These are phyloP conservation scores for Cornus suecica DNA, from an alignment of 148 eudicot genomes.

Conservation along the genomic window DNA sequence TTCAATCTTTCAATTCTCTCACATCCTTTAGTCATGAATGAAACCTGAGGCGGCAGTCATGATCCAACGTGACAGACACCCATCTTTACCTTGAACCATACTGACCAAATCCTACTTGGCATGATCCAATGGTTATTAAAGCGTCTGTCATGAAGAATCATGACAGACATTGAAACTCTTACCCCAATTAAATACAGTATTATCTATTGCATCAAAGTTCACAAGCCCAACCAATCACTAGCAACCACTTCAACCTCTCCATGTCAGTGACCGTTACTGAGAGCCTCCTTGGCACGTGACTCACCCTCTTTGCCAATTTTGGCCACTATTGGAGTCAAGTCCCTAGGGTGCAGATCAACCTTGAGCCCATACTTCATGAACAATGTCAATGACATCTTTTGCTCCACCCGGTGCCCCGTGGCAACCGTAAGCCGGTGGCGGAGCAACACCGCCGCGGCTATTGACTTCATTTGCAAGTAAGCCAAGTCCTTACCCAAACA, in stretches of 20 bases:
- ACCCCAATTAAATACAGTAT: background rate
- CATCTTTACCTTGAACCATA: background rate
- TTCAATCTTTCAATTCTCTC: background rate
- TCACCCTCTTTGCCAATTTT: conserved; percentile 27
- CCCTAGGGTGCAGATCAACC: conserved; percentile 68
- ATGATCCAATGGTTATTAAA: background rate
- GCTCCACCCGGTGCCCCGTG: conserved; percentile 75
- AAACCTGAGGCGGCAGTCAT: background rate
- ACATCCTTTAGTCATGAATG: background rate
- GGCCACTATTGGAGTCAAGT: conserved; percentile 43
- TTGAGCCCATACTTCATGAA: conserved; percentile 80
- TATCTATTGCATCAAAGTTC: background rate
- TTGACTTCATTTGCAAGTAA: conserved; percentile 85
- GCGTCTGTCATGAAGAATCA: conserved; percentile 7
- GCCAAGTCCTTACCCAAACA: conserved; percentile 87
- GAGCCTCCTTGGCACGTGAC: background rate
- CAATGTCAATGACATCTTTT: conserved; percentile 86
- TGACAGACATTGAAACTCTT: background rate
- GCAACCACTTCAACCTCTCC: conserved; percentile 3
- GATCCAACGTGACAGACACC: background rate
- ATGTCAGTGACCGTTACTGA: background rate
- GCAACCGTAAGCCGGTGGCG: conserved; percentile 67
- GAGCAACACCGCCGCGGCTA: conserved; percentile 66
- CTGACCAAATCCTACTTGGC: background rate
- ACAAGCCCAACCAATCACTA: conserved; percentile 5